phyloP scores from a whole-genome alignment of 306 rosid genomes.

The Cajanus cajan region DNA sequence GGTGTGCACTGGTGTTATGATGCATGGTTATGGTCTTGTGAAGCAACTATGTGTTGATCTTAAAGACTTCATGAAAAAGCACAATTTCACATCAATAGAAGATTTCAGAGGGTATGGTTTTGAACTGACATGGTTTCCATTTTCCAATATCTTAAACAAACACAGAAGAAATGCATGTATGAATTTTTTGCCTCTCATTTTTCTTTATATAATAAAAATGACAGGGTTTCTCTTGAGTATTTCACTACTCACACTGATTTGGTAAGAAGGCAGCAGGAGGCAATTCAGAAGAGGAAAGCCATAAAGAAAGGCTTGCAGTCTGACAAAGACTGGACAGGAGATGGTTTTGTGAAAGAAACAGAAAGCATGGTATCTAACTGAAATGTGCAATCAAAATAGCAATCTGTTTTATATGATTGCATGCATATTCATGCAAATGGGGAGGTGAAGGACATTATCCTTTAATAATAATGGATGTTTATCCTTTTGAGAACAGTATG shows the following conservation, averaged over 20 bases:
- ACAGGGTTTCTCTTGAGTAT: constrained; percentile 78
- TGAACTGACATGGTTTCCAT: neutral
- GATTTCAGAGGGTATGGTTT: constrained; percentile 87
- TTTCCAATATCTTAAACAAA: neutral
- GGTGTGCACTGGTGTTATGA: constrained; percentile 99
- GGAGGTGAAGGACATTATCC: constrained; percentile 3
- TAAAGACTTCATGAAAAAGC: constrained; percentile 80
- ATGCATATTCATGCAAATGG: constrained; percentile 12
- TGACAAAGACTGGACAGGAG: constrained; percentile 98
- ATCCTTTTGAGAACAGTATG: constrained; percentile 20
- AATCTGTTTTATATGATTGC: neutral
- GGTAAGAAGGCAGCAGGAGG: constrained; percentile 84
- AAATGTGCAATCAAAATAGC: neutral
- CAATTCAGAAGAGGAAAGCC: constrained; percentile 82
- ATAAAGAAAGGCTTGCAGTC: constrained; percentile 76
- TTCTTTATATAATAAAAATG: neutral
- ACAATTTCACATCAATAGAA: constrained; percentile 80
- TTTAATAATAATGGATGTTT: constrained; percentile 1
- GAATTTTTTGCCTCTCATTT: neutral
- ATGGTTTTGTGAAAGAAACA: constrained; percentile 85
- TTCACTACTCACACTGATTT: constrained; percentile 91
- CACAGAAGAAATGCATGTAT: neutral
- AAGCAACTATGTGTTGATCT: constrained; percentile 81
- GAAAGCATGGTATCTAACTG: constrained; percentile 99
- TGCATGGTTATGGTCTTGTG: constrained; percentile 96